Evolutionary conservation across 2,329 filamentous ascomycete genomes (phyloP).

Genomic region (Hypoxylon sp.): DNA sequence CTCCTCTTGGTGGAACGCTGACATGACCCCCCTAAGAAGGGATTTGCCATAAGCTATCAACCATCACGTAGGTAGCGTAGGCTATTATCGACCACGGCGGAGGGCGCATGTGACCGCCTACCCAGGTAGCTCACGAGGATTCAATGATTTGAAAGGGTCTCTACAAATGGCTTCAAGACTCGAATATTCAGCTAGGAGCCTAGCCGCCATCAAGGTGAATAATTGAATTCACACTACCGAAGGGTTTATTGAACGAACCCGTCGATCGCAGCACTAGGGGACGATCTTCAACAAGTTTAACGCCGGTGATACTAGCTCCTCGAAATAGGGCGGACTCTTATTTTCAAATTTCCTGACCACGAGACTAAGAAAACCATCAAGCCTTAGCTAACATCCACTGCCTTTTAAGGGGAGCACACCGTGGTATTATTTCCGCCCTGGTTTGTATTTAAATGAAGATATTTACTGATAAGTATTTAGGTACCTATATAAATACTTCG

Average conservation of each 20-base stretch:
- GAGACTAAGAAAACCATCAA: not conserved
- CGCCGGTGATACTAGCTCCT: conserved; percentile 8
- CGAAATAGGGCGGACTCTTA: not conserved
- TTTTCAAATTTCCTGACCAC: conserved; percentile 10
- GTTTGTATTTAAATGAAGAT: not conserved
- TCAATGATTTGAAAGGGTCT: not conserved
- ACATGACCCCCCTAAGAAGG: not conserved
- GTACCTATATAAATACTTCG: not conserved
- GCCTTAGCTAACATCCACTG: not conserved
- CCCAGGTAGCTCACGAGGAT: not conserved
- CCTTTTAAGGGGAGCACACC: not conserved
- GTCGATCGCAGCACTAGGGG: conserved; percentile 20
- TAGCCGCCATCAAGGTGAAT: not conserved
- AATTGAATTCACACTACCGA: conserved; percentile 2
- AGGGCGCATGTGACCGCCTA: not conserved
- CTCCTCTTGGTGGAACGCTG: not conserved
- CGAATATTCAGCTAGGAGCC: not conserved
- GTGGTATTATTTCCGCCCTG: not conserved
- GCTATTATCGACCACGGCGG: not conserved
- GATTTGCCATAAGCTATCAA: not conserved
- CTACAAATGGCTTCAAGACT: not conserved
- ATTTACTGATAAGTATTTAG: conserved; percentile 2
- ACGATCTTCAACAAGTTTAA: conserved; percentile 12
- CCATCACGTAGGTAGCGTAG: not conserved
- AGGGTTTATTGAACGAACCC: not conserved